Conservation (phyloP, 805 yeast species). For the Yamadazyma phyllophila region DNA sequence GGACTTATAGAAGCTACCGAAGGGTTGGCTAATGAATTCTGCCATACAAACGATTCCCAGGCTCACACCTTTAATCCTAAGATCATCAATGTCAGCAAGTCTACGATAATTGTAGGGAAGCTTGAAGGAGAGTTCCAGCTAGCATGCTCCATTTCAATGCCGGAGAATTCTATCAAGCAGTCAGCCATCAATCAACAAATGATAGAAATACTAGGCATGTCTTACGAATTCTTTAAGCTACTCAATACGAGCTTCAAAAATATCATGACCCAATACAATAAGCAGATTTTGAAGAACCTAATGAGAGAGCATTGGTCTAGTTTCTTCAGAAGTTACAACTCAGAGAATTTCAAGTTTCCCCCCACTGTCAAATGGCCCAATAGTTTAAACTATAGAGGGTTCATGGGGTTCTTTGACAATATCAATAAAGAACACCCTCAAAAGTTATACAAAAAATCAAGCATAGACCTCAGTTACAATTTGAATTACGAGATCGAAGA, state of each 20-base stretch:
- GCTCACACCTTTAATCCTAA: not conserved
- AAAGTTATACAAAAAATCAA: constrained; percentile 28
- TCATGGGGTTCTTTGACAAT: constrained; percentile 29
- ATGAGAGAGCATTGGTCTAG: constrained; percentile 29
- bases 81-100: constrained; percentile 24
- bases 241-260: constrained; percentile 24
- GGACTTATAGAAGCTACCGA: constrained; percentile 39
- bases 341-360: constrained; percentile 19
- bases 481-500: constrained; percentile 20
- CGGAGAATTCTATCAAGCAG: constrained; percentile 14
- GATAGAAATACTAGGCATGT: constrained; percentile 17
- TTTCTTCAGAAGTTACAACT: constrained; percentile 26
- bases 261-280: constrained; percentile 17
- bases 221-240: constrained; percentile 26
- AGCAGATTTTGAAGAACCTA: constrained; percentile 14
- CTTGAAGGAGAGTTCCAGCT: constrained; percentile 26
- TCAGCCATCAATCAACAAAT: constrained; percentile 26
- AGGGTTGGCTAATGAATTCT: constrained; percentile 29
- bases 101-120: constrained; percentile 24
- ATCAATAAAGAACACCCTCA: not conserved
- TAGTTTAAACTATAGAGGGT: constrained; percentile 33
- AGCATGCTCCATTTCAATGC: constrained; percentile 25
- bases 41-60: not conserved
- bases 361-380: constrained; percentile 35
- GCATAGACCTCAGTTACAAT: constrained; percentile 18